These are phyloP conservation scores for Theileria annulata DNA, from an alignment of 169 alveolate species.

Conservation along the genomic window DNA sequence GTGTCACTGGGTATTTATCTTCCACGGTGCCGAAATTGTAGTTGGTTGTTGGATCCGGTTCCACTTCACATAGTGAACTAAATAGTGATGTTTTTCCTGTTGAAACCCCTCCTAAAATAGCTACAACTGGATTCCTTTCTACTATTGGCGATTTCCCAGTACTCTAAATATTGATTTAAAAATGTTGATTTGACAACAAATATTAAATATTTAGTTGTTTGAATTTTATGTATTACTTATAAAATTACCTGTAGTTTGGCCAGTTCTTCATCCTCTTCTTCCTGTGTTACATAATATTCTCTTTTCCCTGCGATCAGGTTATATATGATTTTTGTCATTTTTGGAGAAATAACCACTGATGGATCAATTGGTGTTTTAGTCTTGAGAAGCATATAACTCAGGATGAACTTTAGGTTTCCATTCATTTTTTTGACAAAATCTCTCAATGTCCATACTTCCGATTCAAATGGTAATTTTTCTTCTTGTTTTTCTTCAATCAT, in stretches of 20 bases:
- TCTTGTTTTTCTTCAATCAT: neutral
- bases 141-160: neutral
- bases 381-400: slow-evolving; percentile 39
- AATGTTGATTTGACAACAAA: neutral
- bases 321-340: slow-evolving; percentile 37
- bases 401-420: slow-evolving; percentile 48
- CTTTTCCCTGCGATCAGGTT: slow-evolving; percentile 39
- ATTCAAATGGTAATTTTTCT: slow-evolving; percentile 16
- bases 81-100: slow-evolving; percentile 60
- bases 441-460: slow-evolving; percentile 21
- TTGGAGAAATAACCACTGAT: slow-evolving; percentile 7
- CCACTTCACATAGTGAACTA: slow-evolving; percentile 22
- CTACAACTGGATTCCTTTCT: slow-evolving; percentile 60
- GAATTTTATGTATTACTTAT: neutral
- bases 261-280: slow-evolving; percentile 27
- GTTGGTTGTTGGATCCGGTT: slow-evolving; percentile 14
- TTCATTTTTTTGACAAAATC: slow-evolving; percentile 37
- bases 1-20: slow-evolving; percentile 38
- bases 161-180: neutral
- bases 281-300: slow-evolving; percentile 22
- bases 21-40: slow-evolving; percentile 30
- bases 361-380: slow-evolving; percentile 33
- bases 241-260: slow-evolving; percentile 21
- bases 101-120: slow-evolving; percentile 43
- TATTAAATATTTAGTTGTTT: neutral